phyloP scores from a whole-genome alignment of 345 rosid genomes.

The Hevea brasiliensis region DNA sequence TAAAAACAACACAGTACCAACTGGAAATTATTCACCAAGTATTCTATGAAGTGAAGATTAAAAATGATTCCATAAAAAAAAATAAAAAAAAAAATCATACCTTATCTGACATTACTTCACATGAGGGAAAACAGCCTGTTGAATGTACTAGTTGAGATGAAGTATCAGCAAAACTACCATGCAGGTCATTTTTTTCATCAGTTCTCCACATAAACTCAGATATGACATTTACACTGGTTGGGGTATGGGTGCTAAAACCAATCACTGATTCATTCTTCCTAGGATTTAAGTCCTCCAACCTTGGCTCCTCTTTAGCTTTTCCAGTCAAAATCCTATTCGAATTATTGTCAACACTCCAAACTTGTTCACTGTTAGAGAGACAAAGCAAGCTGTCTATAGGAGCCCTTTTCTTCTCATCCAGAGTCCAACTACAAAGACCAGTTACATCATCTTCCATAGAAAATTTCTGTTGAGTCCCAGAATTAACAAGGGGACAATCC shows the following conservation, averaged over 20 bases:
- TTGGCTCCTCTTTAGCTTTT: slow-evolving; percentile 15
- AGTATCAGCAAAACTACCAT: slow-evolving; percentile 32
- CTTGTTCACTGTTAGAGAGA: slow-evolving; percentile 19
- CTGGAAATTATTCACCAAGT: neutral
- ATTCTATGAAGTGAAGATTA: neutral
- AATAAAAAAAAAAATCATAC: too few relatives aligned
- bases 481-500: slow-evolving; percentile 8
- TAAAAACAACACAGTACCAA: neutral
- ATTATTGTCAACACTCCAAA: slow-evolving; percentile 24
- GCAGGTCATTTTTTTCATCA: slow-evolving; percentile 32
- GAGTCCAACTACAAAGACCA: slow-evolving; percentile 14
- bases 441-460: slow-evolving; percentile 17
- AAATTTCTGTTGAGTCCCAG: slow-evolving; percentile 12
- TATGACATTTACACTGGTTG: slow-evolving; percentile 28
- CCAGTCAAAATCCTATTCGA: slow-evolving; percentile 21
- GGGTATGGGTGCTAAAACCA: slow-evolving; percentile 29
- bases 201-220: slow-evolving; percentile 42
- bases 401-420: slow-evolving; percentile 34
- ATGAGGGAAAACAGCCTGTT: slow-evolving; percentile 36
- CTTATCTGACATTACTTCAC: slow-evolving; percentile 38
- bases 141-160: slow-evolving; percentile 36
- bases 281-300: slow-evolving; percentile 25
- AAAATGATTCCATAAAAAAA: neutral
- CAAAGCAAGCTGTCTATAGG: slow-evolving; percentile 24
- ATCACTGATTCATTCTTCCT: slow-evolving; percentile 26